Evolutionary conservation across 2,329 filamentous ascomycete genomes (phyloP), one percentile per base, ranked within the genome.

Genomic region (Madurella mycetomatis): DNA sequence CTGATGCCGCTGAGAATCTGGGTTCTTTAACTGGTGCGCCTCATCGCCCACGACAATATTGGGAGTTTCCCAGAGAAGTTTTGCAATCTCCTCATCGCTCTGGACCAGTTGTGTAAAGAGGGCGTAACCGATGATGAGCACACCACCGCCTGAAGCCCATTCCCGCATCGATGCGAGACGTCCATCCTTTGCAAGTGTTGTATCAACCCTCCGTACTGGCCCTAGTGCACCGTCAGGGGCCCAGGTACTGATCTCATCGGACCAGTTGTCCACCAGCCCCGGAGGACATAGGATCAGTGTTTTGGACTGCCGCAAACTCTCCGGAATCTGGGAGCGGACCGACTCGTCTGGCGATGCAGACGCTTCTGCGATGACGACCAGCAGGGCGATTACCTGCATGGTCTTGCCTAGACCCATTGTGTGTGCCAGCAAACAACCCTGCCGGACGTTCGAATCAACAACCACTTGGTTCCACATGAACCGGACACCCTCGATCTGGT

Each of bases 381-480:
- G 78, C n/a, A 96, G 73, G 0, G 90, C 88, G 55, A 96, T 90
- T 5, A 90, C 82, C 72, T 96, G 91, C 85, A 95, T 90, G 0
- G 91, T 95, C 73, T 96, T 96, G 15, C 91, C 91, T 2, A 96
- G 73, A 1, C 92, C 92, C 91, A 96, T 96, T 0, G 88, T 90
- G 67, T 96, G 91, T 5, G 91, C 88, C 17, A 96, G 76, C 12
- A 95, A 77, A 65, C 89, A 95, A 2, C 91, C 91, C 68, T 91
- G 85, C 16, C 78, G 77, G 5, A 75, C 72, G 4, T 77, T 72
- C 1, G 74, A 67, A 52, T 84, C 79, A 32, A 79, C 77, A 5
- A 92, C 81, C 43, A 96, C 74, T 59, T 92, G 87, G 61, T 90
- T 85, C 90, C 92, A 96, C 76, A 96, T 81, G 69, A 96, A 96